Evolutionary conservation across 768 basidiomycete species (phyloP).

Genomic region (Phaffia australis): DNA sequence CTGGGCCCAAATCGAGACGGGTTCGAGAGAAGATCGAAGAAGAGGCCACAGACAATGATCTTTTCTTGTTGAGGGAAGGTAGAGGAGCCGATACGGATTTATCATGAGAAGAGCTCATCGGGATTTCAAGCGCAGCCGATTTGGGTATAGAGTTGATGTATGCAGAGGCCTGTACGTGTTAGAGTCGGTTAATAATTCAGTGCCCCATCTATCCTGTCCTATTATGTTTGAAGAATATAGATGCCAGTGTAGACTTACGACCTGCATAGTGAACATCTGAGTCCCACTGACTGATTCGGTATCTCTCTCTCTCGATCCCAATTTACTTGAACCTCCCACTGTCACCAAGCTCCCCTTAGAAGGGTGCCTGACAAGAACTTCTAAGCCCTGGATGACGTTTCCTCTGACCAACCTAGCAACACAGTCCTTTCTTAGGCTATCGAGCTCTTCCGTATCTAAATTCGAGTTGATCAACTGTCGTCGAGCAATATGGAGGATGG

Average conservation of each 20-base stretch:
- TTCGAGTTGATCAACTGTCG: conserved; percentile 80
- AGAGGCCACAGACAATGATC: neutral
- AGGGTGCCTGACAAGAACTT: conserved; percentile 93
- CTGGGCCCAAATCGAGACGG: neutral
- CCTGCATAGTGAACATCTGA: conserved; percentile 83
- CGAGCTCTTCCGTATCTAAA: conserved; percentile 73
- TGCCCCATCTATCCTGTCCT: too few relatives aligned
- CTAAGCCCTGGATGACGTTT: conserved; percentile 82
- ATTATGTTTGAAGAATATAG: neutral
- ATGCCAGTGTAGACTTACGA: conserved; percentile 23
- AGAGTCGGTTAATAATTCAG: neutral
- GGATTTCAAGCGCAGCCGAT: neutral
- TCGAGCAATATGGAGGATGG: conserved; percentile 80
- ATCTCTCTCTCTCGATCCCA: conserved; percentile 74
- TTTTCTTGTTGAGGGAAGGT: neutral
- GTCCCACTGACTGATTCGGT: conserved; percentile 71
- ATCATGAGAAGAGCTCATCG: neutral
- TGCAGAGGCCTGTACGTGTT: conserved; percentile 39
- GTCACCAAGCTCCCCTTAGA: conserved; percentile 79
- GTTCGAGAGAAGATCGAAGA: neutral
- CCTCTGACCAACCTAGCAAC: conserved; percentile 76
- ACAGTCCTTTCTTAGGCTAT: conserved; percentile 69
- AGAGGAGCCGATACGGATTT: conserved; percentile 1
- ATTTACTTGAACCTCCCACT: conserved; percentile 38
- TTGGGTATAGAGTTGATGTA: conserved; percentile 47